Evolutionary conservation across 192 early-diverging fungal species (phyloP).

Genomic region (Dispira simplex): DNA sequence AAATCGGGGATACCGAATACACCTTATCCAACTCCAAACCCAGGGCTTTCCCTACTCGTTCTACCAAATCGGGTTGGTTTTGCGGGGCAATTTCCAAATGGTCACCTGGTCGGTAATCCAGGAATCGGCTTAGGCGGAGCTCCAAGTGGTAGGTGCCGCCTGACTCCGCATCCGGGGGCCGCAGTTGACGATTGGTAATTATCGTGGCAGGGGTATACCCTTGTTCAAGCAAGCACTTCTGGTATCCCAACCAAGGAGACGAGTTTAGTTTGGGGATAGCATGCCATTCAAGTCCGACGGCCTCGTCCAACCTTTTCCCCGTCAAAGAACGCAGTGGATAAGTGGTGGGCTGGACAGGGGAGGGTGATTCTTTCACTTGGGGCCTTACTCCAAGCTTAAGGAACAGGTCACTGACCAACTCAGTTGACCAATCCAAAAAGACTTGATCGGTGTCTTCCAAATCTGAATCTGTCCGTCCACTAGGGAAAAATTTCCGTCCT

Average conservation of each 20-base stretch:
- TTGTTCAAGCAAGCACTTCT: background rate
- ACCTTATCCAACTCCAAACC: background rate
- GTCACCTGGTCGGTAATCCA: conserved; percentile 10
- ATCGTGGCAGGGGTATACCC: conserved; percentile 1
- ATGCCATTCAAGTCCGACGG: background rate
- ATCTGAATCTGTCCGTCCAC: conserved; percentile 31
- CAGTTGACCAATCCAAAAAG: background rate
- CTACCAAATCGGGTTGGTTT: background rate
- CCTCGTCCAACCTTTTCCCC: background rate
- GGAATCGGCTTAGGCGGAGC: background rate
- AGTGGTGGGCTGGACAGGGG: background rate
- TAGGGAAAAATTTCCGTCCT: conserved; percentile 20
- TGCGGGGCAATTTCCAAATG: conserved; percentile 12
- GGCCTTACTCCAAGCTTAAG: background rate
- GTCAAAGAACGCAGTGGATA: background rate
- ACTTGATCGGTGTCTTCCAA: conserved; percentile 16
- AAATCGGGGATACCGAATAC: background rate
- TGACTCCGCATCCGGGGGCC: background rate
- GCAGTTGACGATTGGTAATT: conserved; percentile 6
- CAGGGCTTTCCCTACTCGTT: background rate
- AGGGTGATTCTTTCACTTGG: background rate
- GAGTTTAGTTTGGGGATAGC: background rate
- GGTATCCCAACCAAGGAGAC: background rate
- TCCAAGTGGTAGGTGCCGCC: background rate
- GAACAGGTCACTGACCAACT: background rate